phyloP scores from a whole-genome alignment of 352 stramenopile genomes.

The Pythium dissimile region DNA sequence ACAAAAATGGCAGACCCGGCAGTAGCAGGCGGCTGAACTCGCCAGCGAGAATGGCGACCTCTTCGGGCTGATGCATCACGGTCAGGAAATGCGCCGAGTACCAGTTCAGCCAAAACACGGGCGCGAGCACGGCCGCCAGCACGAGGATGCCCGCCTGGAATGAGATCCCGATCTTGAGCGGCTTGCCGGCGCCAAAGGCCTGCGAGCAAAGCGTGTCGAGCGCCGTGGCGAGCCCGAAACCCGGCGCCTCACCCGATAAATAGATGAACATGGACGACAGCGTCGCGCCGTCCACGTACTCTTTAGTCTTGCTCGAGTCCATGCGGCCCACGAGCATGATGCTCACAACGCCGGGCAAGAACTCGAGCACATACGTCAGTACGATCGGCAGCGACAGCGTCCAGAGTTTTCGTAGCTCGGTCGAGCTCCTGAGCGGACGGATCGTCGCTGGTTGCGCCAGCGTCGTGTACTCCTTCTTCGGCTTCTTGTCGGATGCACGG shows the following conservation, averaged over 20 bases:
- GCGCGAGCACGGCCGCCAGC: constrained; percentile 45
- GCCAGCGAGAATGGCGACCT: constrained; percentile 64
- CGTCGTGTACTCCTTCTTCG: background rate
- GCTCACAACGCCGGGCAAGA: constrained; percentile 60
- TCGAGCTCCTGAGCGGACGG: background rate
- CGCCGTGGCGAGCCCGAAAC: constrained; percentile 76
- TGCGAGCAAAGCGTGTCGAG: constrained; percentile 89
- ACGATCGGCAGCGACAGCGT: constrained; percentile 58
- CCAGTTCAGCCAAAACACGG: constrained; percentile 73
- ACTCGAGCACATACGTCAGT: constrained; percentile 73
- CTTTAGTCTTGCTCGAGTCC: constrained; percentile 61
- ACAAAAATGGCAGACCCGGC: constrained; percentile 77
- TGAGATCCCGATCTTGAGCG: constrained; percentile 79
- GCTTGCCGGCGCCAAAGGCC: constrained; percentile 70
- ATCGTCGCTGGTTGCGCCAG: background rate
- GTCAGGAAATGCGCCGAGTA: constrained; percentile 63
- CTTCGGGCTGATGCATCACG: constrained; percentile 51
- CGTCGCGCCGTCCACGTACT: constrained; percentile 66
- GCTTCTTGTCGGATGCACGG: background rate
- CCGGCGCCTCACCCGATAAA: constrained; percentile 70
- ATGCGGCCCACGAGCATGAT: constrained; percentile 68
- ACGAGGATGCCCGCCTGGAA: constrained; percentile 78
- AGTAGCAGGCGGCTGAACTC: constrained; percentile 68
- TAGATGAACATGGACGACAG: constrained; percentile 83
- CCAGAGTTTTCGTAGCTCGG: constrained; percentile 38